Evolutionary conservation across 495 filamentous ascomycete genomes (phyloP).

Genomic region (Aspergillus coremiiformis): DNA sequence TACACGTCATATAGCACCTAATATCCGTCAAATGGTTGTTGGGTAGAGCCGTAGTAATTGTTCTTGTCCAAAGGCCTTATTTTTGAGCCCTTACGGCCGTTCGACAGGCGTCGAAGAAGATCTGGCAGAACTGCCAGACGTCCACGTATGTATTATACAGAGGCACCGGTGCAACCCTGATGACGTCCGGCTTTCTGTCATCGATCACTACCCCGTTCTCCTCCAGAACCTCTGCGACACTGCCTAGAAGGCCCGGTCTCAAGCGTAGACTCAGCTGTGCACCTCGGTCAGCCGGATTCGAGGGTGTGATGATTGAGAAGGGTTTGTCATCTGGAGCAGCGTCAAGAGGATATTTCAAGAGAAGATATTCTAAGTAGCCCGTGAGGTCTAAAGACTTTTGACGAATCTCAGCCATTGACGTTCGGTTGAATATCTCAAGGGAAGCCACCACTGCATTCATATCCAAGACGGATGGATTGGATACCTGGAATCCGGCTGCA

Average conservation of each 20-base stretch:
- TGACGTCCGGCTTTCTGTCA: constrained; percentile 82
- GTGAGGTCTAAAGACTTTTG: constrained; percentile 72
- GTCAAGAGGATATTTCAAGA: constrained; percentile 40
- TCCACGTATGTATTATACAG: constrained; percentile 83
- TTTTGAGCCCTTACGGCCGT: constrained; percentile 22
- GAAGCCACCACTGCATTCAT: constrained; percentile 62
- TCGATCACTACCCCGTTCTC: constrained; percentile 71
- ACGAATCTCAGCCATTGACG: constrained; percentile 62
- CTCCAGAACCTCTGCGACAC: constrained; percentile 61
- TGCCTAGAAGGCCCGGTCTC: constrained; percentile 56
- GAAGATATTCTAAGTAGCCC: constrained; percentile 66
- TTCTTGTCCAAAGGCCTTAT: not conserved
- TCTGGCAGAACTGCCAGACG: constrained; percentile 65
- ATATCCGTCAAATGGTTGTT: too few relatives aligned
- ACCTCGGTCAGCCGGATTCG: constrained; percentile 61
- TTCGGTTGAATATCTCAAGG: constrained; percentile 68
- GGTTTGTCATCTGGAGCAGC: constrained; percentile 34
- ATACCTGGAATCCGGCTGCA: constrained; percentile 55
- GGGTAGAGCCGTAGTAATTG: too few relatives aligned
- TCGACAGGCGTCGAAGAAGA: constrained; percentile 34
- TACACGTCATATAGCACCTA: too few relatives aligned
- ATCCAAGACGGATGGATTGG: constrained; percentile 56
- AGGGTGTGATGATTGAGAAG: constrained; percentile 77
- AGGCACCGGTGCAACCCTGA: constrained; percentile 86
- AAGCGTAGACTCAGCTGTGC: constrained; percentile 81